These are phyloP conservation scores for Solanum pimpinellifolium DNA, from an alignment of 257 asterid species.

Conservation along the genomic window DNA sequence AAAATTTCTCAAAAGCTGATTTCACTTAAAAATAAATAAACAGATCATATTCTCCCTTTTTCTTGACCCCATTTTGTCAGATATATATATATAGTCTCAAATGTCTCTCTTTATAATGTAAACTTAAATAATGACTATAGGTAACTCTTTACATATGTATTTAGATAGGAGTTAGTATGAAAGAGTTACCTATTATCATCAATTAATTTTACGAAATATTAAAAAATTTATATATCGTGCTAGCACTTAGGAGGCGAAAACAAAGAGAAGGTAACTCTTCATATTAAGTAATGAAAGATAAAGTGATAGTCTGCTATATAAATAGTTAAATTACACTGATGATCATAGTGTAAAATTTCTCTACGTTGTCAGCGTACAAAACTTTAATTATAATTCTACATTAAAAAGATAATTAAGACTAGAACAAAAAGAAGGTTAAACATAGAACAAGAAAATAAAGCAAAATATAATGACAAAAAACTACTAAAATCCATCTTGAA, in stretches of 20 bases:
- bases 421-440: conserved; percentile 3
- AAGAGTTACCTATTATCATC: not conserved
- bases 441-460: not conserved
- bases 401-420: conserved; percentile 7
- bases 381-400: not conserved
- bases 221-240: not conserved
- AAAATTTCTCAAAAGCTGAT: conserved; percentile 21
- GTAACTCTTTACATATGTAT: not conserved
- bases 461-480: not conserved
- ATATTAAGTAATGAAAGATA: not conserved
- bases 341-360: not conserved
- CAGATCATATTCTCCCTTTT: not conserved
- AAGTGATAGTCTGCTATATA: not conserved
- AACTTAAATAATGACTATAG: not conserved
- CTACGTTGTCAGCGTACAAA: not conserved
- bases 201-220: no score
- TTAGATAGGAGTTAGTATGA: not conserved
- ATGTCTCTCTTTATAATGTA: not conserved
- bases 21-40: conserved; percentile 20
- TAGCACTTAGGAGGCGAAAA: not conserved
- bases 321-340: not conserved
- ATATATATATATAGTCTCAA: not conserved
- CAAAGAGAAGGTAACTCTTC: not conserved
- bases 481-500: conserved; percentile 39
- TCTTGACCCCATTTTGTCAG: conserved; percentile 31